Conservation (phyloP, 2,329 filamentous ascomycete species). For the Colletotrichum sp. region DNA sequence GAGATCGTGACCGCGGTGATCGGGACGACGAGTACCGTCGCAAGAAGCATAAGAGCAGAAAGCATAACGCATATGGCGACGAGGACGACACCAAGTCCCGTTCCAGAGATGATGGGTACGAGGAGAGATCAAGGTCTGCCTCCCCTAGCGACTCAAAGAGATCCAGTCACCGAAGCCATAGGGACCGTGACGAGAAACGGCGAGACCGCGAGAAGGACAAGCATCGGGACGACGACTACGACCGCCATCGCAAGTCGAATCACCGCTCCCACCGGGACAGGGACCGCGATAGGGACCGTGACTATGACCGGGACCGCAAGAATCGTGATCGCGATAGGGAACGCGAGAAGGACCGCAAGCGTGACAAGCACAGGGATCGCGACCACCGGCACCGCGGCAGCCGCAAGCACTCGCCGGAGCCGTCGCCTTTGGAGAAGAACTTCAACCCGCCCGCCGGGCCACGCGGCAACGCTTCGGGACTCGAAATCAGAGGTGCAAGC, state of each 20-base stretch:
- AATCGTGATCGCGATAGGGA: slow-evolving; percentile 35
- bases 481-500: slow-evolving; percentile 42
- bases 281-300: slow-evolving; percentile 39
- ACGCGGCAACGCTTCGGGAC: slow-evolving; percentile 28
- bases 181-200: slow-evolving; percentile 55
- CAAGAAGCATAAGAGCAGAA: slow-evolving; percentile 51
- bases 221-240: slow-evolving; percentile 52
- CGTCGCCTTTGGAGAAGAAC: slow-evolving; percentile 38
- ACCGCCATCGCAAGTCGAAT: slow-evolving; percentile 43
- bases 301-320: slow-evolving; percentile 40
- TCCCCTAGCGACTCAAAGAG: slow-evolving; percentile 65
- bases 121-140: slow-evolving; percentile 65
- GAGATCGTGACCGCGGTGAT: slow-evolving; percentile 43
- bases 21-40: slow-evolving; percentile 53
- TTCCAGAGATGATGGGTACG: slow-evolving; percentile 40
- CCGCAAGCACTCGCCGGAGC: slow-evolving; percentile 29
- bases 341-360: slow-evolving; percentile 37
- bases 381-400: slow-evolving; percentile 41
- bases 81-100: slow-evolving; percentile 47
- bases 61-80: slow-evolving; percentile 44
- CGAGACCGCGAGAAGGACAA: slow-evolving; percentile 44
- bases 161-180: slow-evolving; percentile 64
- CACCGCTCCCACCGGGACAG: slow-evolving; percentile 49
- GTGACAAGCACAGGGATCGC: slow-evolving; percentile 41
- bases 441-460: slow-evolving; percentile 48